Base-by-base conservation (phyloP, 306 rosid species). In the Hippophae tibetana region DNA sequence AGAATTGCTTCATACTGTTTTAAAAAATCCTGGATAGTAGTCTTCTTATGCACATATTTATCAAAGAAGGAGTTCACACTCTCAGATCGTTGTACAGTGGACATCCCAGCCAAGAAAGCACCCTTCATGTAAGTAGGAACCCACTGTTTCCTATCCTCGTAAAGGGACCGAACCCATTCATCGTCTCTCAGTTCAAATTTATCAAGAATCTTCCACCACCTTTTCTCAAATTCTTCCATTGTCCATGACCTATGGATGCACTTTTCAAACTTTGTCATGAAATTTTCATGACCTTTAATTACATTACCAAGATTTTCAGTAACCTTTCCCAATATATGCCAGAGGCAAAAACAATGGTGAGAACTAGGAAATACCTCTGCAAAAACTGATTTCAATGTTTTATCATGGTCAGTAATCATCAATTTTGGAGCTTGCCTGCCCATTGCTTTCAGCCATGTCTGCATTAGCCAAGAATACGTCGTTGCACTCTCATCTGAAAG, bases 1-100 rank as follows among this genome's bases (percentile, higher is more conserved):
- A 92, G 75, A 71, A 92, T 78, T 66, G 76, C 56, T 75, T 86
- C 95, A 54, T 92, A 88, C 80, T 74, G 95, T 72, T 78, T 88
- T 66, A 86, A 73, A 69, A 92, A 92, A 68, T 92, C 99, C 72
- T 79, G 95, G 47, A 82, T 83, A 55, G 86, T 71, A 61, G 96
- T 92, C 82, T 88, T 92, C 86, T 82, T 84, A 63, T 88, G 96
- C 70, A 92, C 92, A 70, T 83, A 88, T 76, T 85, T 92, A 75
- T 92, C 99, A 66, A 88, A 82, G 76, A 70, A 92, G 70, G 84
- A 88, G 78, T 92, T 92, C 55, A 92, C 85, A 78, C 96, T 92
- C 66, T 92, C 99, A 10, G 96, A 84, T 60, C 99, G 86, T 60
- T 82, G 99, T 61, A 63, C 72, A 18, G 87, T 76, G 61, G 95